These are phyloP conservation scores for Alternaria solani DNA, from an alignment of 2,329 filamentous ascomycete species.

Conservation along the genomic window DNA sequence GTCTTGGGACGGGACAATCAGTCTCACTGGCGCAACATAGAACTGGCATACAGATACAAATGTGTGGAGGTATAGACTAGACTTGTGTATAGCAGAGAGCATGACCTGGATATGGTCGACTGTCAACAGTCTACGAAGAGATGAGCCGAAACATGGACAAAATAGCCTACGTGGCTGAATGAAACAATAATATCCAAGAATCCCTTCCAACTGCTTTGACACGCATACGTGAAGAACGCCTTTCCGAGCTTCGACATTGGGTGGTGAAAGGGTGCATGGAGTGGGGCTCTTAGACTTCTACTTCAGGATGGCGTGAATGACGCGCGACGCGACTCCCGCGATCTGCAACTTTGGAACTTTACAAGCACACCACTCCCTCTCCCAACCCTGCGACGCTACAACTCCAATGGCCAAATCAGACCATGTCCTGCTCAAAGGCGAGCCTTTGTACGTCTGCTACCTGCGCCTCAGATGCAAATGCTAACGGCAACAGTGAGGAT, in stretches of 20 bases:
- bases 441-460: constrained; percentile 38
- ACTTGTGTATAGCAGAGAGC: background rate
- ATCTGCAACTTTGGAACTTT: constrained; percentile 22
- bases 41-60: constrained; percentile 1
- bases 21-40: constrained; percentile 10
- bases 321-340: constrained; percentile 29
- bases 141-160: background rate
- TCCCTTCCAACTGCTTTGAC: background rate
- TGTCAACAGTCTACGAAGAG: constrained; percentile 1
- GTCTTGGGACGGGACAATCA: background rate
- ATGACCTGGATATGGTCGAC: constrained; percentile 1
- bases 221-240: background rate
- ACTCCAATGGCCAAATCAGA: constrained; percentile 27
- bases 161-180: background rate
- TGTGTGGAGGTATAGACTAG: constrained; percentile 2
- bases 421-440: constrained; percentile 36
- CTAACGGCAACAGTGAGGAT: constrained; percentile 37
- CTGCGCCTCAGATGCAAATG: background rate
- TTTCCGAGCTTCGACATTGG: background rate
- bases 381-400: background rate
- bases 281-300: constrained; percentile 24
- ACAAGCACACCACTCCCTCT: background rate
- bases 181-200: background rate
- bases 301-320: constrained; percentile 28
- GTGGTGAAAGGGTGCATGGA: background rate